These are phyloP conservation scores for Xylaria telfairii DNA, from an alignment of 495 filamentous ascomycete species.

Conservation along the genomic window DNA sequence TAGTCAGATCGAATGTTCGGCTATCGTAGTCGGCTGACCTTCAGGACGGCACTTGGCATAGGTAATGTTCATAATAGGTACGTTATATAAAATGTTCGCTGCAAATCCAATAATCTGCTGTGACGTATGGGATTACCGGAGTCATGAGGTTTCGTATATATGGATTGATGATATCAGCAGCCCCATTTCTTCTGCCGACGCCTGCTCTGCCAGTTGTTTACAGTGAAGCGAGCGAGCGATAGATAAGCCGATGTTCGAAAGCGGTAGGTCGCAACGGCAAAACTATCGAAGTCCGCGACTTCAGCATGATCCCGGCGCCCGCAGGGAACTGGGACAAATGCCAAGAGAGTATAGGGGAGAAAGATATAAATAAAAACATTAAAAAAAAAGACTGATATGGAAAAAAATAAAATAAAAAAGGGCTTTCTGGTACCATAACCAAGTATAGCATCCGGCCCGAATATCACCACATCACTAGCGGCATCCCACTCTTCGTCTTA, in stretches of 20 bases:
- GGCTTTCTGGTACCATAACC: neutral
- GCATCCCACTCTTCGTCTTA: slow-evolving; percentile 6
- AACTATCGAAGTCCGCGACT: slow-evolving; percentile 1
- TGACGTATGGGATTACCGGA: neutral
- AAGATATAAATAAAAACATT: neutral
- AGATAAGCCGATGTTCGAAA: slow-evolving; percentile 17
- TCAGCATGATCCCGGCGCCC: neutral
- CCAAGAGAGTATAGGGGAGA: neutral
- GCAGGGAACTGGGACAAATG: neutral
- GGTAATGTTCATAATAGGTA: neutral
- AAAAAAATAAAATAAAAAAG: neutral
- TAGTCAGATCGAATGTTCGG: slow-evolving; percentile 26
- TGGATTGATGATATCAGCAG: slow-evolving; percentile 4
- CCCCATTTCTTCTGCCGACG: slow-evolving; percentile 10
- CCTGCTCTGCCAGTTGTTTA: neutral
- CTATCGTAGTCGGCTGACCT: slow-evolving; percentile 22
- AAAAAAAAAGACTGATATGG: neutral
- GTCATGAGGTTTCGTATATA: slow-evolving; percentile 3
- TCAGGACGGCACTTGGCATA: slow-evolving; percentile 6
- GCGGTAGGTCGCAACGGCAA: slow-evolving; percentile 7
- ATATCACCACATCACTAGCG: slow-evolving; percentile 21
- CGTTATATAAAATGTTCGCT: slow-evolving; percentile 3
- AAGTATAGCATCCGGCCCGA: slow-evolving; percentile 19
- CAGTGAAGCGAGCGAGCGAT: neutral
- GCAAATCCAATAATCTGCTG: neutral